Base-by-base conservation (phyloP, 2,329 filamentous ascomycete species). In the Penicillium hesseltinei region DNA sequence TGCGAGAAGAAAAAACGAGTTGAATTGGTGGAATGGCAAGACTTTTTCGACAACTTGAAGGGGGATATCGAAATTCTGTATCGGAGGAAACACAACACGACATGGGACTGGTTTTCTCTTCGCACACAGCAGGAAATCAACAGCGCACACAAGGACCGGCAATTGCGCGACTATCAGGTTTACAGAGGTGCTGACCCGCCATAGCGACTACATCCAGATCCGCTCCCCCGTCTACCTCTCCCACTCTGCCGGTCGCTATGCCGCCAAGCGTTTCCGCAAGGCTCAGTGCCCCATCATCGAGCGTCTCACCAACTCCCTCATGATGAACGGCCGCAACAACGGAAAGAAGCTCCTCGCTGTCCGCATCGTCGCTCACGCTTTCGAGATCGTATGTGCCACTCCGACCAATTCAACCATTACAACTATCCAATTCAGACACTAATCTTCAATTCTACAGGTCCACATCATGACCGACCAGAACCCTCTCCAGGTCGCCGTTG, bases 241-340 rank as follows among this genome's bases (percentile, higher is more conserved):
- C 79, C 94, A 99, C 88, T 96, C 92, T 70, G 94, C 95, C 77
- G 94, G 94, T 79, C 91, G 92, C 79, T 99, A 96, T 88, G 94
- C 94, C 78, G 87, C 89, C 83, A 99, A 99, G 92, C 90, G 95
- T 78, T 99, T 99, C 91, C 91, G 94, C 86, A 99, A 99, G 89
- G 94, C 95, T 80, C 95, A 97, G 88, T 99, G 94, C 91, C 94
- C 94, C 76, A 97, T 99, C 88, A 97, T 99, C 79, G 94, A 99
- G 90, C 93, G 94, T 80, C 89, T 99, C 74, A 99, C 94, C 87
- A 99, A 99, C 90, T 97, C 94, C 61, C 89, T 99, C 80, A 99
- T 99, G 95, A 97, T 97, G 93, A 96, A 99, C 89, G 94, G 94
- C 82, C 94, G 94, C 84, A 99, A 99, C 91, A 99, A 97, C 90